Conservation (phyloP, 495 filamentous ascomycete species). For the Aspergillus affinis region DNA sequence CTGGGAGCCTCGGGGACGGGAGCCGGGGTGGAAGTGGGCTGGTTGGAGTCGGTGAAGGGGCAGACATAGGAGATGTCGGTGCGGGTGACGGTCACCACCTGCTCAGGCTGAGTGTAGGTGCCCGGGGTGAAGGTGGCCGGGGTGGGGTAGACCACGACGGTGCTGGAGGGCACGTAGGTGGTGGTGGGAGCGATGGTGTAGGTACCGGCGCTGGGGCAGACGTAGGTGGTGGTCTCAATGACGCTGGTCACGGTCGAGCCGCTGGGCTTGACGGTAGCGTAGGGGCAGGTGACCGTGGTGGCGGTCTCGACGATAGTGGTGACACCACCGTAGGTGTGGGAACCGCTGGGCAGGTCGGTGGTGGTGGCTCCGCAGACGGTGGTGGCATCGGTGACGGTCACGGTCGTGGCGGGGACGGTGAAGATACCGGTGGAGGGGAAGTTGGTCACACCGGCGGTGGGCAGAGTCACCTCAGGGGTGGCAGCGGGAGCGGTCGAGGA, state of each 20-base stretch:
- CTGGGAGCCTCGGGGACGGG: conserved; percentile 22
- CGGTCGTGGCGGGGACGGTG: conserved; percentile 75
- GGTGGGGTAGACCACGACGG: conserved; percentile 64
- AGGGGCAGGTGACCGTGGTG: conserved; percentile 73
- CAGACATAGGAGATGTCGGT: conserved; percentile 70
- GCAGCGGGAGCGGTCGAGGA: conserved; percentile 9
- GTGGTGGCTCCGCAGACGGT: conserved; percentile 65
- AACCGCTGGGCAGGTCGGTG: conserved; percentile 62
- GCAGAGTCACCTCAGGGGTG: conserved; percentile 42
- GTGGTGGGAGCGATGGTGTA: conserved; percentile 75
- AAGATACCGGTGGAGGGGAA: conserved; percentile 73
- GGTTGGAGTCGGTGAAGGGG: conserved; percentile 56
- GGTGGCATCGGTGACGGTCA: conserved; percentile 68
- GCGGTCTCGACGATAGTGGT: conserved; percentile 69
- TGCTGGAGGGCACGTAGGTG: conserved; percentile 53
- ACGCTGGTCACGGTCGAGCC: conserved; percentile 67
- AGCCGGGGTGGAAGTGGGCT: conserved; percentile 24
- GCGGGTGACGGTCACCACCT: conserved; percentile 65
- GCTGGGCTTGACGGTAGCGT: conserved; percentile 62
- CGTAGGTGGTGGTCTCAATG: conserved; percentile 70
- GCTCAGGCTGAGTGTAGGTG: conserved; percentile 69
- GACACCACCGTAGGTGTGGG: conserved; percentile 72
- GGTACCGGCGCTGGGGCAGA: conserved; percentile 75
- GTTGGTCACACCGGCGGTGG: conserved; percentile 64
- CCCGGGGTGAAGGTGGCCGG: conserved; percentile 65